A percentile compares a stretch with the other conserved stretches of the same genome.
Conservation (phyloP, 441 rosid species). For the Sinapis alba region DNA sequence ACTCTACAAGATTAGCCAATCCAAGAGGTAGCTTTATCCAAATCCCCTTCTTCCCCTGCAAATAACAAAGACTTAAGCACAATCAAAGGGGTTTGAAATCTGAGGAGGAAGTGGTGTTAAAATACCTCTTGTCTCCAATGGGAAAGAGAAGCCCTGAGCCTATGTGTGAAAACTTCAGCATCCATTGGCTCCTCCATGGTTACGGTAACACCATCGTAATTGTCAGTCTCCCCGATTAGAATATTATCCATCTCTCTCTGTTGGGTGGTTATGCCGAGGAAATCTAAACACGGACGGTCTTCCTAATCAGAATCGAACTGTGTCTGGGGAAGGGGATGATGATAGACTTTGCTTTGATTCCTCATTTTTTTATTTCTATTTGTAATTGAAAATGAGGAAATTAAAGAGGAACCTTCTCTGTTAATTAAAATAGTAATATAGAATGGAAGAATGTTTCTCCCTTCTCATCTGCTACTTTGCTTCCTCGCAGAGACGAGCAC, state of each 20-base stretch:
- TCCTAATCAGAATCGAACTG: neutral
- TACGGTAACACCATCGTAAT: constrained; percentile 29
- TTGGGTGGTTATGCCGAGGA: neutral
- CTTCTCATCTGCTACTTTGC: no score
- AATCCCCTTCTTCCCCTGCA: constrained; percentile 38
- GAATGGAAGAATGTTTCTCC: no score
- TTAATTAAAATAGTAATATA: no score
- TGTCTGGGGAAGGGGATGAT: neutral
- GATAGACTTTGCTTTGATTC: neutral
- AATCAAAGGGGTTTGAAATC: no score
- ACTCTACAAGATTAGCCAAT: constrained; percentile 56
- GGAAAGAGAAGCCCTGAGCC: constrained; percentile 35
- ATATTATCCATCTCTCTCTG: constrained; percentile 11
- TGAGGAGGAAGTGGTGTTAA: no score
- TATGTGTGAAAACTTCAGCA: constrained; percentile 22
- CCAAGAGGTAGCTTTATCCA: constrained; percentile 34
- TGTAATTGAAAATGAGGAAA: no score
- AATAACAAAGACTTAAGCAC: neutral
- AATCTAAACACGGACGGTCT: neutral
- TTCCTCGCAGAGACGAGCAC: no score
- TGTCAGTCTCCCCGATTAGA: constrained; percentile 5
- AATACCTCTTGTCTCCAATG: constrained; percentile 27
- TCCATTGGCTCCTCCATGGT: constrained; percentile 15
- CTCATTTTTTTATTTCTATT: neutral
- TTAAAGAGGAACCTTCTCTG: no score